These are phyloP conservation scores for Prasinococcaceae sp. DNA, from an alignment of 139 green algal genomes.

Conservation along the genomic window DNA sequence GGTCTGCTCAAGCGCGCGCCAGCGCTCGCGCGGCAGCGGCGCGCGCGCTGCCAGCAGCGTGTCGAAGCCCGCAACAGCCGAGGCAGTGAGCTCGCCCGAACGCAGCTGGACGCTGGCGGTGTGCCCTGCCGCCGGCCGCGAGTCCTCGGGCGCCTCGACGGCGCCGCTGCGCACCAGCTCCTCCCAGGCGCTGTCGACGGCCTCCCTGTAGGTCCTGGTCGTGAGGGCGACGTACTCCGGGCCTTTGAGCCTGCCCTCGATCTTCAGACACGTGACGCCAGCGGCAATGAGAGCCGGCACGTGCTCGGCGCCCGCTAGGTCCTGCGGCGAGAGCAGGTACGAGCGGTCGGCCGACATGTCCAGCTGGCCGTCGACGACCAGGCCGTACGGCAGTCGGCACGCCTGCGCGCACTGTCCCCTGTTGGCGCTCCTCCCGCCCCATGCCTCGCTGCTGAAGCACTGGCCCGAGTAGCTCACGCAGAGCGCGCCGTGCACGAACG, in stretches of 20 bases:
- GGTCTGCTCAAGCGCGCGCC: conserved; percentile 42
- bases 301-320: conserved; percentile 46
- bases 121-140: too few species aligned
- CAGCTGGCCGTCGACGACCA: conserved; percentile 50
- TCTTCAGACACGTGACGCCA: conserved; percentile 69
- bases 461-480: conserved; percentile 64
- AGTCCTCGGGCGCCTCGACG: too few species aligned
- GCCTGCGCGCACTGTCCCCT: conserved; percentile 69
- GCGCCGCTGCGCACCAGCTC: too few species aligned
- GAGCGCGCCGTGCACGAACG: conserved; percentile 71
- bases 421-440: conserved; percentile 68
- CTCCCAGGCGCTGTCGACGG: conserved; percentile 59
- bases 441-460: conserved; percentile 65
- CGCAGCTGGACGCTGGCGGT: too few species aligned
- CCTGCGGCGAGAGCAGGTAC: conserved; percentile 64
- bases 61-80: too few species aligned
- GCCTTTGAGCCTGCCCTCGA: conserved; percentile 69
- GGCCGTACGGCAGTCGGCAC: conserved; percentile 57
- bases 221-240: conserved; percentile 72
- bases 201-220: conserved; percentile 34
- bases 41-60: too few species aligned
- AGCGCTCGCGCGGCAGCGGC: too few species aligned
- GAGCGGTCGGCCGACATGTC: conserved; percentile 41
- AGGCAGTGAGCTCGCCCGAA: too few species aligned
- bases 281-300: conserved; percentile 53